These are phyloP conservation scores for Colletotrichum viniferum DNA, from an alignment of 2,329 filamentous ascomycete genomes.

Conservation along the genomic window DNA sequence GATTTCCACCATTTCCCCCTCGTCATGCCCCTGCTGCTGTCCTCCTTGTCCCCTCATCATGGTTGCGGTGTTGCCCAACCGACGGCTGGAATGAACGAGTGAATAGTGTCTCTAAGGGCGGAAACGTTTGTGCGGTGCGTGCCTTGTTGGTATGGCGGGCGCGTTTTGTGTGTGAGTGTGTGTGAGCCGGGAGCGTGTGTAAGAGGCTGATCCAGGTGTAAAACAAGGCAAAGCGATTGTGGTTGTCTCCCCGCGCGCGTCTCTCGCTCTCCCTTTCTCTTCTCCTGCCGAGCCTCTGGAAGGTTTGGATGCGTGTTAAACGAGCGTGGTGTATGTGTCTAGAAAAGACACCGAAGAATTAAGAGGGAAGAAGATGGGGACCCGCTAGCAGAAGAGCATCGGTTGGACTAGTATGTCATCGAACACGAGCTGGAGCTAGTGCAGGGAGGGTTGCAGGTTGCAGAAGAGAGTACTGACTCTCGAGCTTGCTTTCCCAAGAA, in stretches of 20 bases:
- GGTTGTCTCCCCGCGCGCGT: not conserved
- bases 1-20: slow-evolving; percentile 40
- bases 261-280: slow-evolving; percentile 3
- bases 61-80: slow-evolving; percentile 16
- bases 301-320: not conserved
- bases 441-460: not conserved
- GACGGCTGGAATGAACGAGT: slow-evolving; percentile 18
- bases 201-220: not conserved
- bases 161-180: not conserved
- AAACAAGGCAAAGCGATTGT: slow-evolving; percentile 6
- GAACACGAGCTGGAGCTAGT: slow-evolving; percentile 8
- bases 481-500: not conserved
- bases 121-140: not conserved
- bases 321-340: slow-evolving; percentile 1
- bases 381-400: slow-evolving; percentile 10
- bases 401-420: slow-evolving; percentile 11
- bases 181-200: not conserved
- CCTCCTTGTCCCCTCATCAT: slow-evolving; percentile 25
- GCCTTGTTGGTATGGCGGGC: not conserved
- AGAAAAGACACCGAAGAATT: not conserved
- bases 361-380: slow-evolving; percentile 1
- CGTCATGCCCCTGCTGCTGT: slow-evolving; percentile 27
- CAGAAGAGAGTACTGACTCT: not conserved
- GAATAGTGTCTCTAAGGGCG: slow-evolving; percentile 12
- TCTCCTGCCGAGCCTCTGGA: not conserved